Evolutionary conservation across 805 yeast genomes (phyloP).

Genomic region (Ogataea nonfermentans): DNA sequence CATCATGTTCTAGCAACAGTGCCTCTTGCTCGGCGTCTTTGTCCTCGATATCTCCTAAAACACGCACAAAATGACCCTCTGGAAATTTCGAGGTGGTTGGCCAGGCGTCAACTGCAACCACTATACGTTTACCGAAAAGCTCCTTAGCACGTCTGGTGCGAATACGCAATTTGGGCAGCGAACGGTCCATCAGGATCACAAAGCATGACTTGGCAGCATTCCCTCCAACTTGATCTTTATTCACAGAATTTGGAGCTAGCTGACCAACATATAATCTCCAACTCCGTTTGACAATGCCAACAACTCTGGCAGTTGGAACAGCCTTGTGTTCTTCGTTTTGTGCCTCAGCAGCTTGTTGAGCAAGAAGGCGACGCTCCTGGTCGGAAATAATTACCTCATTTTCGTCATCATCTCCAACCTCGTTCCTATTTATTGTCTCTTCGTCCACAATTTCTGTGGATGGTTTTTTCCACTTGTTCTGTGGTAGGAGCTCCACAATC

Average conservation of each 20-base stretch:
- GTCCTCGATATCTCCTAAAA: conserved; percentile 86
- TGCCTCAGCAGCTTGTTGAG: conserved; percentile 71
- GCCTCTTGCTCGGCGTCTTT: conserved; percentile 97
- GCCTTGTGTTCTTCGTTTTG: conserved; percentile 45
- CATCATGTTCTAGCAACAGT: conserved; percentile 87
- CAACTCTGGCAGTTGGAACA: conserved; percentile 93
- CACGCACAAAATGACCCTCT: conserved; percentile 90
- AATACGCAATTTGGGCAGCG: conserved; percentile 83
- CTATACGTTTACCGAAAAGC: conserved; percentile 84
- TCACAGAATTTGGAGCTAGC: conserved; percentile 71
- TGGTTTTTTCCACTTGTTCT: conserved; percentile 84
- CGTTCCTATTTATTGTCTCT: conserved; percentile 56
- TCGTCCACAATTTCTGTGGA: conserved; percentile 79
- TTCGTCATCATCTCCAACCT: conserved; percentile 54
- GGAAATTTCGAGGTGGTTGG: conserved; percentile 80
- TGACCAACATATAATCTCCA: conserved; percentile 98
- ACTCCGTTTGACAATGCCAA: conserved; percentile 82
- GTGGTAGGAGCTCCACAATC: conserved; percentile 84
- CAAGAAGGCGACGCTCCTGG: conserved; percentile 66
- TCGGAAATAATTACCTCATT: conserved; percentile 53
- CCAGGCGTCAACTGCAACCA: conserved; percentile 93
- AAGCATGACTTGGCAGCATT: conserved; percentile 76
- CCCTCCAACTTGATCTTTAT: conserved; percentile 47
- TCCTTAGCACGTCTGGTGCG: conserved; percentile 83
- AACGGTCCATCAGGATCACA: conserved; percentile 84